Evolutionary conservation across 2,329 filamentous ascomycete species (phyloP).

Genomic region (Xylaria sp.): DNA sequence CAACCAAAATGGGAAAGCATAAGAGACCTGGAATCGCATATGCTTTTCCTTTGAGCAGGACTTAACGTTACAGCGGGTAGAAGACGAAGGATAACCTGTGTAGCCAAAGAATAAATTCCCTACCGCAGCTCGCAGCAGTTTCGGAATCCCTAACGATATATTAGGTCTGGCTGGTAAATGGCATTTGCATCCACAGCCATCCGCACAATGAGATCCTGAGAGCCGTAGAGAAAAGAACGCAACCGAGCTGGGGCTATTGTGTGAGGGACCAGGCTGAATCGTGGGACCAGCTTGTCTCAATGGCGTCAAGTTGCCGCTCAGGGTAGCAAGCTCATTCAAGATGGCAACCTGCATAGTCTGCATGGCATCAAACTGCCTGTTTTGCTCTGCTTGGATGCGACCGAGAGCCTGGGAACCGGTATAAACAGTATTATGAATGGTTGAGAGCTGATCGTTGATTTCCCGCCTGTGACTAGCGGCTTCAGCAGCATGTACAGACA

Average conservation of each 20-base stretch:
- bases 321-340: slow-evolving; percentile 2
- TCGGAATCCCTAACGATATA: slow-evolving; percentile 11
- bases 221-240: slow-evolving; percentile 7
- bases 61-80: not conserved
- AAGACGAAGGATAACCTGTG: slow-evolving; percentile 15
- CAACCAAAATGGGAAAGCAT: slow-evolving; percentile 3
- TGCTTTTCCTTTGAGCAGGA: slow-evolving; percentile 10
- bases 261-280: not conserved
- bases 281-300: not conserved
- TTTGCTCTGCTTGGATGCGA: not conserved
- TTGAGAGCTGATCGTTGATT: slow-evolving; percentile 4
- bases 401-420: not conserved
- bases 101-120: slow-evolving; percentile 22
- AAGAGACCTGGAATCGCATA: slow-evolving; percentile 5
- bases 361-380: not conserved
- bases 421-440: slow-evolving; percentile 1
- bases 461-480: not conserved
- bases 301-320: not conserved
- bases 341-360: slow-evolving; percentile 16
- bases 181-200: slow-evolving; percentile 20
- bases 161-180: slow-evolving; percentile 10
- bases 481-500: not conserved
- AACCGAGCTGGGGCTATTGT: not conserved
- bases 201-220: not conserved
- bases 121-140: slow-evolving; percentile 8